Evolutionary conservation across 306 rosid species (phyloP).

Genomic region (Bauhinia variegata): DNA sequence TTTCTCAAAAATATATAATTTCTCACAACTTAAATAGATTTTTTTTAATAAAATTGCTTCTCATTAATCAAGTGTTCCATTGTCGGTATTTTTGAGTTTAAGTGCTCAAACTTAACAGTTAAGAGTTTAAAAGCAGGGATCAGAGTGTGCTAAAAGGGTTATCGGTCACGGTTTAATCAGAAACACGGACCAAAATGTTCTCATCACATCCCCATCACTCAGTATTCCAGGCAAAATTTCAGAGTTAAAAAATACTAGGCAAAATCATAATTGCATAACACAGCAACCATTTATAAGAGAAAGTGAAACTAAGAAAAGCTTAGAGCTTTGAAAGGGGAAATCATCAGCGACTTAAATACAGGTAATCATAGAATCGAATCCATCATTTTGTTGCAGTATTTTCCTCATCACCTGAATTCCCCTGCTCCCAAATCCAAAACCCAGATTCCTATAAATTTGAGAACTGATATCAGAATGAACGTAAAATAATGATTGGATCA

Average conservation of each 20-base stretch:
- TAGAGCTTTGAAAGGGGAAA: neutral
- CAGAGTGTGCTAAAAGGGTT: constrained; percentile 6
- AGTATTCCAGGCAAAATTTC: neutral
- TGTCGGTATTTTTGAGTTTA: no score
- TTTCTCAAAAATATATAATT: no score
- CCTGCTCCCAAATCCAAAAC: neutral
- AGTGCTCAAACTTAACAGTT: no score
- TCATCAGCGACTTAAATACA: constrained; percentile 22
- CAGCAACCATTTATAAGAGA: no score
- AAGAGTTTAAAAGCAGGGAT: neutral
- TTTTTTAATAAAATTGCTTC: no score
- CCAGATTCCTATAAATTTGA: no score
- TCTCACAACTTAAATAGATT: no score
- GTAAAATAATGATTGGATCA: no score
- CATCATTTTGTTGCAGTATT: constrained; percentile 30
- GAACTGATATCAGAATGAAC: no score
- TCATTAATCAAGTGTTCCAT: no score
- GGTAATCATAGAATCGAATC: constrained; percentile 7
- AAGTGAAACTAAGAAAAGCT: no score
- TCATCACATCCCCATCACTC: constrained; percentile 8
- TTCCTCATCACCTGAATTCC: constrained; percentile 6
- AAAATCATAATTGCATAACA: neutral
- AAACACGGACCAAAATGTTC: constrained; percentile 28
- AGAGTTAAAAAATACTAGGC: neutral
- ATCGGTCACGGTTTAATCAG: constrained; percentile 23